Conservation (phyloP, 768 basidiomycete genomes). For the Amanita pallidorosea region DNA sequence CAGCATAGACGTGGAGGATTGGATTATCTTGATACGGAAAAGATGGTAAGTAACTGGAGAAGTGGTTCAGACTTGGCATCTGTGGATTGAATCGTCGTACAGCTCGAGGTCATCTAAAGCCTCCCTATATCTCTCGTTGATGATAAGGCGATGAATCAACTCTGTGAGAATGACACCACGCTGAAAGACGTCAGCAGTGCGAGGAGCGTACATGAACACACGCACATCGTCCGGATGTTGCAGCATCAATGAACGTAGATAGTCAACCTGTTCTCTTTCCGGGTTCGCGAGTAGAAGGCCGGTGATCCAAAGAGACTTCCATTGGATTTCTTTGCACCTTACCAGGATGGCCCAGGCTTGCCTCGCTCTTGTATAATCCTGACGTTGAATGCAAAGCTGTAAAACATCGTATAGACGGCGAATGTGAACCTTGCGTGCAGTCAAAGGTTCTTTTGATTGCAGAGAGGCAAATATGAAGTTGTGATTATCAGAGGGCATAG, state of each 20-base stretch:
- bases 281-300: constrained; percentile 39
- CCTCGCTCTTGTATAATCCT: constrained; percentile 51
- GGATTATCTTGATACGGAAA: constrained; percentile 82
- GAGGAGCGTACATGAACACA: neutral
- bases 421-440: constrained; percentile 60
- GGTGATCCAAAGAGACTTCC: constrained; percentile 62
- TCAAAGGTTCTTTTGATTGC: constrained; percentile 35
- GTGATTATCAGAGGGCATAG: constrained; percentile 24
- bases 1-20: constrained; percentile 74
- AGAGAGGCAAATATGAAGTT: constrained; percentile 54
- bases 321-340: constrained; percentile 69
- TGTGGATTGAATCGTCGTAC: constrained; percentile 29
- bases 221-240: constrained; percentile 57
- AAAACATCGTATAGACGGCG: constrained; percentile 67
- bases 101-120: constrained; percentile 83
- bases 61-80: constrained; percentile 4
- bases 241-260: constrained; percentile 61
- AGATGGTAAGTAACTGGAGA: constrained; percentile 67
- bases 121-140: constrained; percentile 43
- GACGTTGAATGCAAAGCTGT: constrained; percentile 57
- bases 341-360: constrained; percentile 67
- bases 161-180: constrained; percentile 69
- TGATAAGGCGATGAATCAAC: constrained; percentile 56
- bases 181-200: constrained; percentile 24
- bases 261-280: constrained; percentile 36